A percentile compares a stretch with the other conserved stretches of the same genome.
Evolutionary conservation across 345 rosid species (phyloP).

Genomic region (Melastoma malabathricum): DNA sequence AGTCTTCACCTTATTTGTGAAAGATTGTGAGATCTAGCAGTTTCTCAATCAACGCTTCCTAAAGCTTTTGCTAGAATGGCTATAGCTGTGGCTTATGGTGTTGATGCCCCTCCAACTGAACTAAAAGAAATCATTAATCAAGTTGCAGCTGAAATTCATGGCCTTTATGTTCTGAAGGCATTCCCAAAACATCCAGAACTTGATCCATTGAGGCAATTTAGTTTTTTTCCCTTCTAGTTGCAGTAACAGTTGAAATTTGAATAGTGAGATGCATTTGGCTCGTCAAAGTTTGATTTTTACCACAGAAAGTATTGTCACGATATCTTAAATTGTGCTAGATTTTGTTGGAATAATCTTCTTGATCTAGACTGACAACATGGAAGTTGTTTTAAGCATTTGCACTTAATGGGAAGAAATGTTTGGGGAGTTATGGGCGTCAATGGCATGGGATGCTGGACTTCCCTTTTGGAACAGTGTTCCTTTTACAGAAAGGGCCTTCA

Average conservation of each 20-base stretch:
- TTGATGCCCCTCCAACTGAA: slow-evolving; percentile 45
- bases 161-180: slow-evolving; percentile 23
- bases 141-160: slow-evolving; percentile 26
- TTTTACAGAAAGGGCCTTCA: not conserved
- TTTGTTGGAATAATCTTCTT: too few relatives aligned
- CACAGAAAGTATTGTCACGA: not conserved
- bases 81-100: slow-evolving; percentile 40
- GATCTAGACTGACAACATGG: too few relatives aligned
- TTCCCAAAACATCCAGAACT: slow-evolving; percentile 34
- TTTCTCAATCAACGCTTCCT: slow-evolving; percentile 44
- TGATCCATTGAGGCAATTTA: slow-evolving; percentile 47
- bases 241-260: too few relatives aligned
- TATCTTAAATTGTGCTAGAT: not conserved
- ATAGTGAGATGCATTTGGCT: too few relatives aligned
- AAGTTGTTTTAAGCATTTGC: too few relatives aligned
- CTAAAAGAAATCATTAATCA: slow-evolving; percentile 29
- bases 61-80: slow-evolving; percentile 55
- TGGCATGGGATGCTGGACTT: too few relatives aligned
- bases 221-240: not conserved
- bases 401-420: too few relatives aligned
- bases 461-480: not conserved
- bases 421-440: too few relatives aligned
- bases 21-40: slow-evolving; percentile 52
- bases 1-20: slow-evolving; percentile 54
- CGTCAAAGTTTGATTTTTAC: not conserved